These are phyloP conservation scores for Aspergillus pseudonomiae DNA, from an alignment of 2,329 filamentous ascomycete genomes.

Conservation along the genomic window DNA sequence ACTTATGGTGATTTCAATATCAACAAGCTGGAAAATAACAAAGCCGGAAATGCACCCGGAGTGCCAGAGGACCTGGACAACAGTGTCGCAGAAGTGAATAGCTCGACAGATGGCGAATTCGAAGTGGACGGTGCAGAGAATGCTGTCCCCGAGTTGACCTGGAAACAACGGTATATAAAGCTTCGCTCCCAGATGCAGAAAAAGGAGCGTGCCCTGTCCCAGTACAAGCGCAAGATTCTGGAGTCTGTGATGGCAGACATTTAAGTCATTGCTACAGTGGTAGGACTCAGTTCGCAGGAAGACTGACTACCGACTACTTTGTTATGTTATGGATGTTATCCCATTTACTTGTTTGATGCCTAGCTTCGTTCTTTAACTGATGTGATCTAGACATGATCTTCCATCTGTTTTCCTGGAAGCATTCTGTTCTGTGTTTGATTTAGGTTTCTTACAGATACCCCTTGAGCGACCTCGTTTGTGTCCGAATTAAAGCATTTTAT, in stretches of 20 bases:
- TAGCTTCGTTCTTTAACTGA: not conserved
- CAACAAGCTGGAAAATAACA: constrained; percentile 4
- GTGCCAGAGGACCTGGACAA: constrained; percentile 19
- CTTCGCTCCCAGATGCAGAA: constrained; percentile 43
- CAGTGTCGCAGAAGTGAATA: constrained; percentile 21
- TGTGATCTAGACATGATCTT: not conserved
- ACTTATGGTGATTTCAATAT: constrained; percentile 24
- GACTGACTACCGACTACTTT: not conserved
- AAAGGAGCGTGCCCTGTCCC: constrained; percentile 39
- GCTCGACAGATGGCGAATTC: constrained; percentile 31
- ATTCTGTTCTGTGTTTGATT: constrained; percentile 6
- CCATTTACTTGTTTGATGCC: not conserved
- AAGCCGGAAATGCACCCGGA: constrained; percentile 14
- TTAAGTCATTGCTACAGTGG: constrained; percentile 15
- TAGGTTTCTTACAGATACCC: constrained; percentile 25
- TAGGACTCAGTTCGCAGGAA: not conserved
- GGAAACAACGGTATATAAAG: constrained; percentile 45
- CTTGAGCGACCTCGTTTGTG: constrained; percentile 15
- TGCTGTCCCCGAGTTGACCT: constrained; percentile 32
- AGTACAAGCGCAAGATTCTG: constrained; percentile 47
- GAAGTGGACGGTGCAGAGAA: constrained; percentile 30
- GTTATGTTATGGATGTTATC: not conserved
- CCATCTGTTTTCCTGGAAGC: not conserved
- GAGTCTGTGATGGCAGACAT: constrained; percentile 49
- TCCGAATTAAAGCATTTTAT: constrained; percentile 4